These are phyloP conservation scores for Inonotus obliquus DNA, from an alignment of 1,284 basidiomycete genomes.

Conservation along the genomic window DNA sequence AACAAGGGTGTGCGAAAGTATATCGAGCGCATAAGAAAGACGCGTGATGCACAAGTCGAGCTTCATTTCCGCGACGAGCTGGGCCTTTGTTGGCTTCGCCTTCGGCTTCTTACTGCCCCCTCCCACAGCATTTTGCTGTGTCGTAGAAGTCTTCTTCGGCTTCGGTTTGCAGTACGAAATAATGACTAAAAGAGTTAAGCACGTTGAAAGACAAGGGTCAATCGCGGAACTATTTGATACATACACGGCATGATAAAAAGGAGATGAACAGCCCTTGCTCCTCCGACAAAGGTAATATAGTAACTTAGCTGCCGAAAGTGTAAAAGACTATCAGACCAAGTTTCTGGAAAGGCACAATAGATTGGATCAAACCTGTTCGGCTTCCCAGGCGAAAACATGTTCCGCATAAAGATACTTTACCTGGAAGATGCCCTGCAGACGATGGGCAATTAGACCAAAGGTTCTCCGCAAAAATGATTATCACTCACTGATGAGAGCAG, in stretches of 20 bases:
- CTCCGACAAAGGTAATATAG: conserved; percentile 53
- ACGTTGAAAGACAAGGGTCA: conserved; percentile 2
- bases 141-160: conserved; percentile 23
- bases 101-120: conserved; percentile 22
- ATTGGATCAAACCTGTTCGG: conserved; percentile 34
- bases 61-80: conserved; percentile 56
- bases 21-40: conserved; percentile 58
- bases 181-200: conserved; percentile 32
- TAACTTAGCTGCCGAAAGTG: conserved; percentile 45
- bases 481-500: conserved; percentile 42
- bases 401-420: conserved; percentile 60
- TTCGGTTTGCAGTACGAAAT: conserved; percentile 44
- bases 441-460: not conserved
- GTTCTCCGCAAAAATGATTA: not conserved
- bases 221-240: conserved; percentile 22
- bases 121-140: conserved; percentile 8
- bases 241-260: conserved; percentile 53
- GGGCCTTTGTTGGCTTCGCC: conserved; percentile 40
- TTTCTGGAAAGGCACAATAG: not conserved
- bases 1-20: conserved; percentile 58
- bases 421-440: conserved; percentile 45
- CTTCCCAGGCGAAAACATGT: conserved; percentile 52
- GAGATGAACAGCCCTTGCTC: conserved; percentile 46
- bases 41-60: conserved; percentile 65
- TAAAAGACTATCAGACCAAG: conserved; percentile 1